These are phyloP conservation scores for Skeletonema costatum DNA, from an alignment of 108 stramenopile genomes.

Conservation along the genomic window DNA sequence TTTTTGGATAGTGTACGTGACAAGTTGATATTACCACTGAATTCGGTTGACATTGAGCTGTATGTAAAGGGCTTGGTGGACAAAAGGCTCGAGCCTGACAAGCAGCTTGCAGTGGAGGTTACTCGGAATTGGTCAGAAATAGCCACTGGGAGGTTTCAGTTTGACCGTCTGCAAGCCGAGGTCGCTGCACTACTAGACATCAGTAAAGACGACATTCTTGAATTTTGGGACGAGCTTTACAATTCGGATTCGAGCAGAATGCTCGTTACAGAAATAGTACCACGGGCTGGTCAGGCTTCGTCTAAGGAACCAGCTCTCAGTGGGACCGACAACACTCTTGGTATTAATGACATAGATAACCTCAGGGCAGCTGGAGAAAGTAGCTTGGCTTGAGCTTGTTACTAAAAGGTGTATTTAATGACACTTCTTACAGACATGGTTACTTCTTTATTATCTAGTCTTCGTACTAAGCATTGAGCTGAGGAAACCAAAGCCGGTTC, in stretches of 20 bases:
- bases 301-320: constrained; percentile 55
- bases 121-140: constrained; percentile 89
- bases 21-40: constrained; percentile 57
- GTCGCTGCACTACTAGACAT: constrained; percentile 65
- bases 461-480: constrained; percentile 83
- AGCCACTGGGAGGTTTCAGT: constrained; percentile 68
- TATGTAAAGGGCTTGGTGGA: constrained; percentile 78
- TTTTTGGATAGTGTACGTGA: constrained; percentile 36
- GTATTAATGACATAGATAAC: constrained; percentile 68
- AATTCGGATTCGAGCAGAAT: constrained; percentile 56
- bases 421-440: not conserved
- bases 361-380: constrained; percentile 50
- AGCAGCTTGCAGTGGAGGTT: constrained; percentile 71
- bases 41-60: constrained; percentile 58
- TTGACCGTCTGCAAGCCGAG: constrained; percentile 74
- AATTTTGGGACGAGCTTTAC: constrained; percentile 75
- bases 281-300: constrained; percentile 60
- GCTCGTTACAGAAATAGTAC: constrained; percentile 71
- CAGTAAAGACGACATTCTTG: constrained; percentile 71
- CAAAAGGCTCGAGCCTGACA: constrained; percentile 84
- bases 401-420: not conserved
- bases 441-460: constrained; percentile 40
- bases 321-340: constrained; percentile 40
- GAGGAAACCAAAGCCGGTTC: constrained; percentile 76
- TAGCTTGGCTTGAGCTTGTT: not conserved